phyloP scores from a whole-genome alignment of 345 rosid species.

The Eucalyptus sp. region DNA sequence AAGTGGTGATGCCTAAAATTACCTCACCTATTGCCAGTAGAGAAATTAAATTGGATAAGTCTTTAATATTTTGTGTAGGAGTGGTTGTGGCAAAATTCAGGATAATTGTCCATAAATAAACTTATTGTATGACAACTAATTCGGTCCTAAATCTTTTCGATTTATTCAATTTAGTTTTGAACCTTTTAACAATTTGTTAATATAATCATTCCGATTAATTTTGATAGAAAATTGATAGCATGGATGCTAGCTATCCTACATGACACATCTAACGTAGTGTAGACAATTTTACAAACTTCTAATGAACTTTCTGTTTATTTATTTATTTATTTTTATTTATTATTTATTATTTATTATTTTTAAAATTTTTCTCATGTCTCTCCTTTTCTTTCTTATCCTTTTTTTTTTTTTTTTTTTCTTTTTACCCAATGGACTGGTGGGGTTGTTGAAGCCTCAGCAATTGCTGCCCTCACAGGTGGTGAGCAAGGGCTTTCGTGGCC shows the following conservation, averaged over 20 bases:
- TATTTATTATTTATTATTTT: too few species aligned
- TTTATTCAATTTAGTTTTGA: not conserved
- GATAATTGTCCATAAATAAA: too few species aligned
- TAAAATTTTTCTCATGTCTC: not conserved
- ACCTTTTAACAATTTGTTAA: fast-evolving
- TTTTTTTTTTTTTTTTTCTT: not conserved
- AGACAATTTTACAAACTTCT: not conserved
- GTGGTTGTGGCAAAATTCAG: not conserved
- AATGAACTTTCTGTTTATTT: not conserved
- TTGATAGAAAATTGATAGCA: not conserved
- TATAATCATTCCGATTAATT: too few species aligned
- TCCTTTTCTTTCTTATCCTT: not conserved
- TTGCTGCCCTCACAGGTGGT: not conserved
- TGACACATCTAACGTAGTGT: fast-evolving
- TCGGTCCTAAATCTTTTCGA: too few species aligned
- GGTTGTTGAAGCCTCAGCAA: not conserved
- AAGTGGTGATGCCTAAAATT: not conserved
- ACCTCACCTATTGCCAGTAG: not conserved
- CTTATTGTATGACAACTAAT: fast-evolving
- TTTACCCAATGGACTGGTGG: fast-evolving
- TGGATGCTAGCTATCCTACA: fast-evolving
- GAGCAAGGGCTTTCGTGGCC: too few species aligned
- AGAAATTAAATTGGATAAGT: not conserved
- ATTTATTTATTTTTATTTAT: too few species aligned
- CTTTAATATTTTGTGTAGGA: not conserved